Percentiles rank a stretch among this genome's conserved stretches.
These are phyloP conservation scores for Amaranthus cruentus DNA, from an alignment of 148 eudicot species.

Conservation along the genomic window DNA sequence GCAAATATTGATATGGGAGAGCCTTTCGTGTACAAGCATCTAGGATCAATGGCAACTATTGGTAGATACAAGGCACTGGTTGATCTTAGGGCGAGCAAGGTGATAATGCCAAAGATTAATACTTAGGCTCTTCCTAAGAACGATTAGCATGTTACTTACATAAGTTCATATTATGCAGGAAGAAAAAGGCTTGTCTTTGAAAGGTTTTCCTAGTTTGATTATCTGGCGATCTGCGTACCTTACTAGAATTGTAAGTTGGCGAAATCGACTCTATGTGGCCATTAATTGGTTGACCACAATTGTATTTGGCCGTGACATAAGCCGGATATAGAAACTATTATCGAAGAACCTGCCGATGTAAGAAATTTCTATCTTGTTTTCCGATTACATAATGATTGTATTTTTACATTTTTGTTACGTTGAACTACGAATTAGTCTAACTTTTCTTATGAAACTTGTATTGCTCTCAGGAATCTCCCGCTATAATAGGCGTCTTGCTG, in stretches of 20 bases:
- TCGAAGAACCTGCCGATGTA: constrained; percentile 11
- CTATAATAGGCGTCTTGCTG: not conserved
- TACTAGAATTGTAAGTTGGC: constrained; percentile 92
- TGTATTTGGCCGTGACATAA: constrained; percentile 91
- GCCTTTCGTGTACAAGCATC: constrained; percentile 77
- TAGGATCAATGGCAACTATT: constrained; percentile 95
- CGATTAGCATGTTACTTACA: not conserved
- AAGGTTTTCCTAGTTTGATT: constrained; percentile 83
- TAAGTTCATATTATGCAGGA: constrained; percentile 36
- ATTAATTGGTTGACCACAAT: constrained; percentile 89
- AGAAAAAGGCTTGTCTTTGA: constrained; percentile 77
- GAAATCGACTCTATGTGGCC: constrained; percentile 88
- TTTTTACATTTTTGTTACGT: not conserved
- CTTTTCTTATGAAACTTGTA: not conserved
- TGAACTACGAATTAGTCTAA: not conserved
- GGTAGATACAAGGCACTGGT: constrained; percentile 97
- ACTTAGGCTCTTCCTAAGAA: not conserved
- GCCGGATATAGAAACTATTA: constrained; percentile 46
- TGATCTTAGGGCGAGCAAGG: constrained; percentile 97
- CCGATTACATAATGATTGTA: not conserved
- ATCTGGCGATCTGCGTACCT: constrained; percentile 97
- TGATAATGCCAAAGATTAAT: constrained; percentile 7
- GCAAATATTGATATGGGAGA: constrained; percentile 55
- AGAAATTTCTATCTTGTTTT: not conserved
- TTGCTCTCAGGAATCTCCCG: not conserved